These are phyloP conservation scores for Antitrichia curtipendula DNA, from an alignment of 225 moss, liverwort and hornwort genomes.

Conservation along the genomic window DNA sequence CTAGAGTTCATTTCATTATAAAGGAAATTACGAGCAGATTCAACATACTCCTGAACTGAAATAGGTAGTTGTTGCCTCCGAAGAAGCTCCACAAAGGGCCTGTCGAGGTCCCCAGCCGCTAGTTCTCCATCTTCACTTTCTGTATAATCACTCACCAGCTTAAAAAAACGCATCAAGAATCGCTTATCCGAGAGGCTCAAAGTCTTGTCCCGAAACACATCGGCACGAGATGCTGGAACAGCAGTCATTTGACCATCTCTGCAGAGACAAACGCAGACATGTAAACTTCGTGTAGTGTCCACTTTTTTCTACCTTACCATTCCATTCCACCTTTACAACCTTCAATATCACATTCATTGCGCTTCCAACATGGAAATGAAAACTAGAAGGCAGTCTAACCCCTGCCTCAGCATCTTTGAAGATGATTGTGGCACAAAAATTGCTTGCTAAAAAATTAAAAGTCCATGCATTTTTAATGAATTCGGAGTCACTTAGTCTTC, in stretches of 20 bases:
- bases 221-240: constrained; percentile 90
- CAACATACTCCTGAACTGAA: constrained; percentile 75
- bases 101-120: constrained; percentile 49
- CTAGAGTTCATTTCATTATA: neutral
- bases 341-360: neutral
- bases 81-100: constrained; percentile 74
- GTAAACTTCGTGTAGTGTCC: neutral
- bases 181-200: constrained; percentile 86
- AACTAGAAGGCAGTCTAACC: neutral
- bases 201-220: constrained; percentile 75
- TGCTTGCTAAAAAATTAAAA: neutral
- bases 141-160: constrained; percentile 70
- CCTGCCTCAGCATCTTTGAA: neutral
- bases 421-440: neutral
- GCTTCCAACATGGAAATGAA: neutral
- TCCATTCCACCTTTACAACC: neutral
- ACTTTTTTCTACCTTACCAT: neutral
- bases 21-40: neutral
- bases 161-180: constrained; percentile 92
- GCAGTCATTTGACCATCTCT: constrained; percentile 46
- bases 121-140: constrained; percentile 39
- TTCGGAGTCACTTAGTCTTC: neutral
- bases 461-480: neutral
- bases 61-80: constrained; percentile 62
- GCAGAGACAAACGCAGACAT: neutral